Percentiles rank a stretch among this genome's conserved stretches.
Evolutionary conservation across 1,139 yeast genomes (phyloP).

Genomic region (Eremothecium sinecaudum): DNA sequence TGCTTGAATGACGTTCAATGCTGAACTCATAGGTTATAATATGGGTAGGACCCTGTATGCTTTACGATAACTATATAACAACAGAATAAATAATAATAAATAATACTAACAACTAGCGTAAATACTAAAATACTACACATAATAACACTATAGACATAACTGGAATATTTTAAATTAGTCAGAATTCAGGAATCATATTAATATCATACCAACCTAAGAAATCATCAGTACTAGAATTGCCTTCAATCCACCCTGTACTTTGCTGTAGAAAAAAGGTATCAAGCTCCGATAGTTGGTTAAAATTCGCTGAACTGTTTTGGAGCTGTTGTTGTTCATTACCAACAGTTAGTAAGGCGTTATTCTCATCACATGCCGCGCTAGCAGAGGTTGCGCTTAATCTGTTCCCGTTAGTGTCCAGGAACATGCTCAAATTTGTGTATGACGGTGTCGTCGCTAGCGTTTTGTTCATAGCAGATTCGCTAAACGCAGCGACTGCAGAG

Average conservation of each 20-base stretch:
- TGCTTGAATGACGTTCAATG: too few species aligned
- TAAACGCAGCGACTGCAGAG: background rate
- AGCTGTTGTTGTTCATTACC: conserved; percentile 1
- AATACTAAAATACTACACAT: too few species aligned
- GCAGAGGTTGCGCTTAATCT: background rate
- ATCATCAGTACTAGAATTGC: conserved; percentile 52
- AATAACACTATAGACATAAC: too few species aligned
- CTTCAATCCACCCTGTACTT: conserved; percentile 76
- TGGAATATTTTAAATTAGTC: conserved; percentile 7
- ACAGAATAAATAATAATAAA: too few species aligned
- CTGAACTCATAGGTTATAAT: too few species aligned
- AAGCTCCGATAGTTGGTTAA: conserved; percentile 20
- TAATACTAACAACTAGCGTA: too few species aligned
- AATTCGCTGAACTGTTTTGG: conserved; percentile 4
- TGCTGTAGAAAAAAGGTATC: conserved; percentile 60
- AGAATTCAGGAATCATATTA: conserved; percentile 51
- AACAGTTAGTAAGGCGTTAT: background rate
- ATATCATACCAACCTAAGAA: conserved; percentile 93
- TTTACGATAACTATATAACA: too few species aligned
- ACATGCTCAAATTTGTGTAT: conserved; percentile 16
- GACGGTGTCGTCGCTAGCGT: conserved; percentile 7
- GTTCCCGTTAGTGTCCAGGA: conserved; percentile 9
- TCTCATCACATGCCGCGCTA: background rate
- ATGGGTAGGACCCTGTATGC: too few species aligned
- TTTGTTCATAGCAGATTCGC: background rate